Evolutionary conservation across 805 yeast species (phyloP).

Genomic region (Yamadazyma nakazawae): DNA sequence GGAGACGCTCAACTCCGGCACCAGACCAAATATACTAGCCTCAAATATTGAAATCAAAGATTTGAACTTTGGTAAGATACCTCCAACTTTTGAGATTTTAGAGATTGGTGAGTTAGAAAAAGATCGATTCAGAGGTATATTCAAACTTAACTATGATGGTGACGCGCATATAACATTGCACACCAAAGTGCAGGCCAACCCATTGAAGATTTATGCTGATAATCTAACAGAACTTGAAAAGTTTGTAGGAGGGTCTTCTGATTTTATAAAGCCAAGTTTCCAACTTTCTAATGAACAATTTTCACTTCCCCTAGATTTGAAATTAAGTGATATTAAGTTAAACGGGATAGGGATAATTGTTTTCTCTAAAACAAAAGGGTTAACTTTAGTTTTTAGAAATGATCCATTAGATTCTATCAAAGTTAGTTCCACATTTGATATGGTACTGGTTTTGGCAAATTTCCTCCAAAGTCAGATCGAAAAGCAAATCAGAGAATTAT

Average conservation of each 20-base stretch:
- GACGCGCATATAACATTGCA: conserved; percentile 72
- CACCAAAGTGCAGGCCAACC: conserved; percentile 82
- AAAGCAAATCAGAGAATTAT: conserved; percentile 70
- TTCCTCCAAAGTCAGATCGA: conserved; percentile 82
- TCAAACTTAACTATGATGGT: conserved; percentile 72
- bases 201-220: conserved; percentile 63
- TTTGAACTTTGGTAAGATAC: conserved; percentile 66
- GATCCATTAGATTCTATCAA: conserved; percentile 83
- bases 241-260: conserved; percentile 18
- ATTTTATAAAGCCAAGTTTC: conserved; percentile 65
- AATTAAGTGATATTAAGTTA: conserved; percentile 65
- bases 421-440: conserved; percentile 84
- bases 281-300: conserved; percentile 63
- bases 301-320: conserved; percentile 74
- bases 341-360: conserved; percentile 84
- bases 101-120: conserved; percentile 79
- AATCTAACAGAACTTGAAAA: conserved; percentile 37
- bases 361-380: conserved; percentile 75
- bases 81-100: conserved; percentile 73
- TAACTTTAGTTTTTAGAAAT: conserved; percentile 82
- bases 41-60: conserved; percentile 66
- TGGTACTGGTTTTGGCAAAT: conserved; percentile 77
- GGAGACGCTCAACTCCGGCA: conserved; percentile 71
- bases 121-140: conserved; percentile 78
- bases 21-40: conserved; percentile 66